phyloP scores from a whole-genome alignment of 441 rosid genomes.

The Mallotus japonicus region DNA sequence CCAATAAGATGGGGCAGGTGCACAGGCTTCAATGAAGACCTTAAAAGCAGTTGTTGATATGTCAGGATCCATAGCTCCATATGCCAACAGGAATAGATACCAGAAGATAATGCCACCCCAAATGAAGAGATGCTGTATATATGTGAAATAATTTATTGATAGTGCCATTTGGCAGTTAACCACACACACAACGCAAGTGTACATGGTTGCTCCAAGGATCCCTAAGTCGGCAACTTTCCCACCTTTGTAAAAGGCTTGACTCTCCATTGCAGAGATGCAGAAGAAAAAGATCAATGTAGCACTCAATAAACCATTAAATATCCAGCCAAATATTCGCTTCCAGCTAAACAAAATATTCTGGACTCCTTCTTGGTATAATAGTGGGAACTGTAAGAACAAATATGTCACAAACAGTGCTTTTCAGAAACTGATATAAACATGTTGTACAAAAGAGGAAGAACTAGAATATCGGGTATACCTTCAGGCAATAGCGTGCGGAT shows the following conservation, averaged over 20 bases:
- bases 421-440: background rate
- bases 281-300: conserved; percentile 76
- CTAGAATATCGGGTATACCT: conserved; percentile 36
- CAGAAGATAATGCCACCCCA: conserved; percentile 84
- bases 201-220: conserved; percentile 78
- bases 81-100: conserved; percentile 82
- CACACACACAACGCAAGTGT: conserved; percentile 82
- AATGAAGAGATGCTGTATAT: conserved; percentile 78
- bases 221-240: conserved; percentile 79
- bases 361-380: conserved; percentile 92
- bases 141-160: conserved; percentile 78
- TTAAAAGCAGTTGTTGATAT: conserved; percentile 77
- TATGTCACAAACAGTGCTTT: background rate
- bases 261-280: conserved; percentile 58
- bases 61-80: conserved; percentile 65
- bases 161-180: conserved; percentile 94
- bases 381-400: conserved; percentile 61
- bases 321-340: conserved; percentile 77
- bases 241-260: conserved; percentile 67
- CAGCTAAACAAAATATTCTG: conserved; percentile 86
- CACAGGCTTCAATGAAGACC: conserved; percentile 78
- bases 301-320: conserved; percentile 56
- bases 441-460: background rate
- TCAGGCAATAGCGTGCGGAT: conserved; percentile 63
- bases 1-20: conserved; percentile 88